These are phyloP conservation scores for Pseudognaphalium luteoalbum DNA, from an alignment of 129 eudicot genomes.

Conservation along the genomic window DNA sequence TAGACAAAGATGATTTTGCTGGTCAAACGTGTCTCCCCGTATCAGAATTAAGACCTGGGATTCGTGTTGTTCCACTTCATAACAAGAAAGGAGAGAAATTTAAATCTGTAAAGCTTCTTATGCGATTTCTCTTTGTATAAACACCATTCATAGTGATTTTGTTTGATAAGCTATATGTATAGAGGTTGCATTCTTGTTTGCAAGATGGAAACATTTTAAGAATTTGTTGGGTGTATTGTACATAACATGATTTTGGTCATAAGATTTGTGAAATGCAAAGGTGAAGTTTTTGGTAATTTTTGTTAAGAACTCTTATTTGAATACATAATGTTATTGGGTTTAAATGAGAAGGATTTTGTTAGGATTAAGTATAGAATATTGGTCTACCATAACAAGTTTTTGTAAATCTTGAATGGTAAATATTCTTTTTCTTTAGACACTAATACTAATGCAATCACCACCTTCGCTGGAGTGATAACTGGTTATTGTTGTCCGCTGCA, in stretches of 20 bases:
- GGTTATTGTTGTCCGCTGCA: too few species aligned
- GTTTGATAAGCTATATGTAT: background rate
- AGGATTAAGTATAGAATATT: too few species aligned
- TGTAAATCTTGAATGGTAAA: too few species aligned
- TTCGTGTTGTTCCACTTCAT: constrained; percentile 70
- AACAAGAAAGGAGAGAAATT: constrained; percentile 72
- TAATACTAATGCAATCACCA: too few species aligned
- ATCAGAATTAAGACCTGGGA: constrained; percentile 74
- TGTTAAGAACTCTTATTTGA: background rate
- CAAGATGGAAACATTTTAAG: constrained; percentile 3
- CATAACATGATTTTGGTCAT: constrained; percentile 15
- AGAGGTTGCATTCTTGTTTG: constrained; percentile 17
- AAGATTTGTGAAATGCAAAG: constrained; percentile 18
- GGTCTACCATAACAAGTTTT: too few species aligned
- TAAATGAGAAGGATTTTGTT: too few species aligned
- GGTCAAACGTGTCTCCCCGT: constrained; percentile 87
- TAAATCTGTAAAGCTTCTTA: constrained; percentile 71
- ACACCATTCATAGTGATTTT: constrained; percentile 12
- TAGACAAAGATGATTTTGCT: constrained; percentile 79
- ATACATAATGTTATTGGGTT: too few species aligned
- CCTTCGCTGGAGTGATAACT: too few species aligned
- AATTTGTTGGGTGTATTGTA: constrained; percentile 20
- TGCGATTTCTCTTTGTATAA: constrained; percentile 65
- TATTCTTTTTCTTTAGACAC: too few species aligned
- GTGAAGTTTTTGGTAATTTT: background rate